Evolutionary conservation across 371 early-diverging fungal species (phyloP), one percentile per base, ranked within the genome.

Genomic region (Gilbertella persicaria): DNA sequence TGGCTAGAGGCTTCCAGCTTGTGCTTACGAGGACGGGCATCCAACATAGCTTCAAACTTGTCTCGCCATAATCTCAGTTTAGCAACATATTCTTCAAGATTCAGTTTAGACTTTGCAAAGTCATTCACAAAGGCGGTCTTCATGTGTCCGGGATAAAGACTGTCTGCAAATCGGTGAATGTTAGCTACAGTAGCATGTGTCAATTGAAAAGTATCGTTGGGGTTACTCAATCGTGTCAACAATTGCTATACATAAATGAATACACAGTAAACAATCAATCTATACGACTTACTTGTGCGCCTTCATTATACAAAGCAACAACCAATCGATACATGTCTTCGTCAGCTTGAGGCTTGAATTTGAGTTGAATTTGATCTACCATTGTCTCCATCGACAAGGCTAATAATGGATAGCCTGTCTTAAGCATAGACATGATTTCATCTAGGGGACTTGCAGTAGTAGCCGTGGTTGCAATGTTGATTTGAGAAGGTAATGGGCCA

Each of bases 371-470:
- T 67, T 96, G 97, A 63, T 99, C 98, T 10, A 95, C 90, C 95
- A 97, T 95, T 1, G 93, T 94, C 71, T 98, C 97, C 91, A 99
- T 93, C 2, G 98, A 90, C 26, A 98, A 70, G 1, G 96, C 92
- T 25, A 97, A 70, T 42, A 97, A 82, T 17, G 98, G 98, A 68
- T 90, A 94, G 0, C 95, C 92, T 0, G 98, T 96, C 68, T 98
- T 99, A 14, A 99, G 79, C 67, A 91, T 88, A n/a, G 91, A 87
- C 91, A 95, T 95, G 14, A 98, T 85, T 57, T 98, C 98, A 40
- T 97, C 96, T n/a, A 96, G 91, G 7, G 93, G 80, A 62, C 76
- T 77, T 16, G 82, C 53, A 19, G 68, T 42, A 36, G 59, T 42
- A 19, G 68, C 45, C 37, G 59, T 42, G 21, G 55, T 19, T 9